phyloP scores from a whole-genome alignment of 2,329 filamentous ascomycete genomes.

The Aspergillus felis region DNA sequence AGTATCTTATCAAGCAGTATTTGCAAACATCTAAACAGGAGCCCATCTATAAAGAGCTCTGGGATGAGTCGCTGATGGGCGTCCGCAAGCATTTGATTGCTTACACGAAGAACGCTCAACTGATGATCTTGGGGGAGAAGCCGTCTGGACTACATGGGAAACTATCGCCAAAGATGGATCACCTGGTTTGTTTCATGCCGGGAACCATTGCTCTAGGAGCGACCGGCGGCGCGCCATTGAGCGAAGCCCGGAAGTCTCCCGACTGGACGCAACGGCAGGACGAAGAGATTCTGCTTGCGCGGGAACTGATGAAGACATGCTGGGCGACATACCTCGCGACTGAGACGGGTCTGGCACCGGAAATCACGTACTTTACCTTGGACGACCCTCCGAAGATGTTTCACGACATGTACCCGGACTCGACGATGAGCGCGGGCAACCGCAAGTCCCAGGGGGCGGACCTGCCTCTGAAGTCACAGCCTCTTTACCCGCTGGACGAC shows the following conservation, averaged over 20 bases:
- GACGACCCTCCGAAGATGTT: constrained; percentile 59
- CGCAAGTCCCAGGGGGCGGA: constrained; percentile 32
- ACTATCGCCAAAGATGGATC: constrained; percentile 91
- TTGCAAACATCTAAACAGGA: constrained; percentile 87
- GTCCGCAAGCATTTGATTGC: constrained; percentile 90
- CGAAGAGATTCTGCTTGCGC: constrained; percentile 79
- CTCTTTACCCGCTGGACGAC: constrained; percentile 28
- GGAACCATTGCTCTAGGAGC: constrained; percentile 88
- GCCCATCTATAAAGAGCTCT: constrained; percentile 83
- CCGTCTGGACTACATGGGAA: constrained; percentile 64
- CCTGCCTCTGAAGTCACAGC: constrained; percentile 30
- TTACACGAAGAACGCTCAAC: constrained; percentile 73
- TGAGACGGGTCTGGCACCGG: constrained; percentile 83
- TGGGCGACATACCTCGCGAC: constrained; percentile 96
- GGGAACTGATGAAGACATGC: constrained; percentile 92
- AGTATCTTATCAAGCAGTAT: constrained; percentile 98
- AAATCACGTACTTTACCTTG: constrained; percentile 89
- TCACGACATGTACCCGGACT: constrained; percentile 35
- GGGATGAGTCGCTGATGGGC: constrained; percentile 78
- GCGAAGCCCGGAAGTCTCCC: constrained; percentile 66
- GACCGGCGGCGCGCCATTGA: constrained; percentile 72
- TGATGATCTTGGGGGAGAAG: constrained; percentile 88
- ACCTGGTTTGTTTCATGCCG: constrained; percentile 95
- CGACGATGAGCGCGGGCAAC: constrained; percentile 24
- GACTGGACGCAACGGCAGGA: constrained; percentile 77